A percentile compares a stretch with the other conserved stretches of the same genome.
Conservation (phyloP, 441 rosid genomes). For the Hura crepitans region DNA sequence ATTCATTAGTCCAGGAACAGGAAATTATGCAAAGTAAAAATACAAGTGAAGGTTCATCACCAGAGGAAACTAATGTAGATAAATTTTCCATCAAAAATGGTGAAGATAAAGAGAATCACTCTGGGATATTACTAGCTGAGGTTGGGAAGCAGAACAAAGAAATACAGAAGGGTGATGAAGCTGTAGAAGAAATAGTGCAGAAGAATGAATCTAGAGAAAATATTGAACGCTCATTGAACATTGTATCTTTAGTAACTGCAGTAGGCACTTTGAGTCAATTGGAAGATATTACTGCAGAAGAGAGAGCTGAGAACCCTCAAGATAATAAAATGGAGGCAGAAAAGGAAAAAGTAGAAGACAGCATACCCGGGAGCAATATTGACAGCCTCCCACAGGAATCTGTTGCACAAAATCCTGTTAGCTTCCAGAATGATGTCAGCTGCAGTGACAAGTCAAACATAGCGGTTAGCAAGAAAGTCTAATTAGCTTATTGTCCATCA, state of each 20-base stretch:
- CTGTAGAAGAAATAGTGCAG: slow-evolving; percentile 11
- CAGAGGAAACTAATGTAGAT: slow-evolving; percentile 11
- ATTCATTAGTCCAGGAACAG: slow-evolving; percentile 11
- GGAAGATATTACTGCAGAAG: slow-evolving; percentile 16
- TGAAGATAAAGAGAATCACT: slow-evolving; percentile 6
- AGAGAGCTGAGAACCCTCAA: slow-evolving; percentile 11
- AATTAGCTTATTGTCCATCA: background rate
- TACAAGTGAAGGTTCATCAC: background rate
- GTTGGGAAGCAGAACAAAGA: slow-evolving; percentile 13
- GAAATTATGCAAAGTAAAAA: slow-evolving; percentile 16
- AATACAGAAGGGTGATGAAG: slow-evolving; percentile 19
- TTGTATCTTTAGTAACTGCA: slow-evolving; percentile 11
- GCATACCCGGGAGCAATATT: slow-evolving; percentile 4
- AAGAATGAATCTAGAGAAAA: slow-evolving; percentile 20
- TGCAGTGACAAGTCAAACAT: slow-evolving; percentile 6
- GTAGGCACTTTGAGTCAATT: slow-evolving; percentile 3
- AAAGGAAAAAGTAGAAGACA: slow-evolving; percentile 22
- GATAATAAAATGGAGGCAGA: slow-evolving; percentile 14
- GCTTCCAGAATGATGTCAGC: slow-evolving; percentile 14
- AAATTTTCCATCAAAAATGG: background rate
- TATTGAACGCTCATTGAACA: slow-evolving; percentile 13
- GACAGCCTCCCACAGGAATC: slow-evolving; percentile 19
- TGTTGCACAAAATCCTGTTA: slow-evolving; percentile 6
- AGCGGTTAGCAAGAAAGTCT: slow-evolving; percentile 28
- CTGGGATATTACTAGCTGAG: slow-evolving; percentile 10